A percentile compares a stretch with the other conserved stretches of the same genome.
Evolutionary conservation across 2,329 filamentous ascomycete genomes (phyloP).

Genomic region (Sphaerulina musiva): DNA sequence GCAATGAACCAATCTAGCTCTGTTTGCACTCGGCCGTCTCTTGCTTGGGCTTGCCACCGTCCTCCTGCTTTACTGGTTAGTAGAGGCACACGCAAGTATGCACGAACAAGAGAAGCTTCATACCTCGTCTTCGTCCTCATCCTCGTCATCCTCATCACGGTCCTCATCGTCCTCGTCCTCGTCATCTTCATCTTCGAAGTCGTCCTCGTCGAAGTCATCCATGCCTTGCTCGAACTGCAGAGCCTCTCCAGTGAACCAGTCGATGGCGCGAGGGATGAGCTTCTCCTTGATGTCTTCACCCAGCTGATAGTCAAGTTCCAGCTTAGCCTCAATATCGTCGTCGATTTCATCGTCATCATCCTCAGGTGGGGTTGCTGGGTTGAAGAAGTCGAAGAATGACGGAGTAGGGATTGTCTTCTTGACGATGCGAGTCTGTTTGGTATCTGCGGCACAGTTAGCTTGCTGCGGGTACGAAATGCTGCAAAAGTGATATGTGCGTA

Average conservation of each 20-base stretch:
- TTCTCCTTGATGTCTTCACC: conserved; percentile 99
- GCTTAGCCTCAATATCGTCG: conserved; percentile 90
- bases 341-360: conserved; percentile 71
- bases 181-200: conserved; percentile 84
- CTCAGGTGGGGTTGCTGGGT: conserved; percentile 80
- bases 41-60: conserved; percentile 86
- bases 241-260: conserved; percentile 99
- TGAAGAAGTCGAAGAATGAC: conserved; percentile 98
- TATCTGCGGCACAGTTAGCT: conserved; percentile 55
- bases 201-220: conserved; percentile 74
- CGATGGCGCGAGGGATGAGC: conserved; percentile 93
- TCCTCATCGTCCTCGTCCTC: conserved; percentile 84
- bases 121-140: conserved; percentile 48
- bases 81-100: background rate
- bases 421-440: conserved; percentile 96
- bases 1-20: conserved; percentile 50
- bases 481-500: conserved; percentile 45
- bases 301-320: conserved; percentile 97
- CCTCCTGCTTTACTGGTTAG: conserved; percentile 47
- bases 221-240: conserved; percentile 92
- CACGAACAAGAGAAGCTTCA: conserved; percentile 9
- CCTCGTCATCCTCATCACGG: conserved; percentile 72
- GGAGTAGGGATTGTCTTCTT: conserved; percentile 99
- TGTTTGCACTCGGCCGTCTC: conserved; percentile 95
- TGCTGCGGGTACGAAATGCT: background rate